Base-by-base conservation (phyloP, 192 early-diverging fungal genomes). In the Obelidium mucronatum region DNA sequence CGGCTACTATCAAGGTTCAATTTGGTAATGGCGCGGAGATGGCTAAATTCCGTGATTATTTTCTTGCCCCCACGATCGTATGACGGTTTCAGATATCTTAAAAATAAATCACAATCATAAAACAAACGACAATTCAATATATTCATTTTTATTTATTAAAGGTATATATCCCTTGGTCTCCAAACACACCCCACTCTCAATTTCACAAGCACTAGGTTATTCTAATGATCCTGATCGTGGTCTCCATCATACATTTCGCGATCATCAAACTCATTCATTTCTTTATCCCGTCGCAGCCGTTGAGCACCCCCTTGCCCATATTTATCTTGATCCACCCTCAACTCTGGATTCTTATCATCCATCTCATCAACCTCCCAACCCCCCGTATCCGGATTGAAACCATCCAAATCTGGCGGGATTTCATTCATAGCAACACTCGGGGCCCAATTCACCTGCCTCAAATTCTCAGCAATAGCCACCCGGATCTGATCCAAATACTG, bases 371-470 rank as follows among this genome's bases (percentile, higher is more conserved):
- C 85, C 76, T 78, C 74, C 76, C 67, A 67, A 40, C 76, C 69
- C 28, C 78, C 80, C 64, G 24, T 53, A 33, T 80, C 79, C 30
- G 72, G n/a, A 69, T 62, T 60, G 28, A 83, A 80, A 15, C 64
- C 61, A 17, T 81, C 66, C 1, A 86, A 28, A 6, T 80, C 82
- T 13, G 81, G 78, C 33, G 92, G 92, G 34, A 93, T 87, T 35
- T 87, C 90, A 73, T 95, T 92, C 88, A 95, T 91, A 78, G 94
- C 93, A 11, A 96, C 95, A 36, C 90, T 91, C 0, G 94, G 94
- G 11, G 93, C 93, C 60, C 87, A 85, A 6, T 92, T 83, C 76
- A 94, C 83, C 53, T 89, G 78, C 37, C 89, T 78, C 81, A 95
- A 78, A 76, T 90, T 84, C 61, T 92, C 93, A 34, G 80, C 67